Evolutionary conservation across 2,329 filamentous ascomycete species (phyloP).

Genomic region (Aspergillus sergii): DNA sequence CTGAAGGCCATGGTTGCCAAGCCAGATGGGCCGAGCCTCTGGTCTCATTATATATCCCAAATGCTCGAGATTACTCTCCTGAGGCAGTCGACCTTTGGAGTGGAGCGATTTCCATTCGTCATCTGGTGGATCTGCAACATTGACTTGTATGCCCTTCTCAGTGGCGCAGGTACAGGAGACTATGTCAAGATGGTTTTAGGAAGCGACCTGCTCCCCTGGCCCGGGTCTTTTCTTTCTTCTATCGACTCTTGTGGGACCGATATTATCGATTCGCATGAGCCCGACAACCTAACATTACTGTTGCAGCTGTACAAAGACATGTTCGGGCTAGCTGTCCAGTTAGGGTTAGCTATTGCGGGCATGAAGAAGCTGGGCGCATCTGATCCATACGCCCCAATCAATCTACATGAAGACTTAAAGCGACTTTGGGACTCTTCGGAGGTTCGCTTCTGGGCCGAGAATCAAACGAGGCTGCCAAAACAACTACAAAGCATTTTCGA

Average conservation of each 20-base stretch:
- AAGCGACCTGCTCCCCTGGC: conserved; percentile 51
- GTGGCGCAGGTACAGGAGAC: conserved; percentile 54
- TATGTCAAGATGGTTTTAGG: conserved; percentile 53
- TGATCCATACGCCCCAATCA: conserved; percentile 23
- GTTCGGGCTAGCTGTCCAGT: conserved; percentile 46
- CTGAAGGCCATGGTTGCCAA: conserved; percentile 50
- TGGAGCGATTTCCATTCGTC: conserved; percentile 53
- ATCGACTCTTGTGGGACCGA: conserved; percentile 37
- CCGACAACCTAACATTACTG: conserved; percentile 42
- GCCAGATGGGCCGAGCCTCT: conserved; percentile 52
- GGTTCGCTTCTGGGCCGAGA: conserved; percentile 38
- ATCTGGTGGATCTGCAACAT: conserved; percentile 58
- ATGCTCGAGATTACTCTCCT: conserved; percentile 54
- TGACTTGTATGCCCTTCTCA: conserved; percentile 59
- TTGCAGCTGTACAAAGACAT: conserved; percentile 51
- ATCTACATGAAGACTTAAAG: conserved; percentile 37
- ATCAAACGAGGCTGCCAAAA: conserved; percentile 40
- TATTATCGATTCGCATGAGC: conserved; percentile 40
- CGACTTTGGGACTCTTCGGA: conserved; percentile 43
- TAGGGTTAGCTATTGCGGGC: conserved; percentile 47
- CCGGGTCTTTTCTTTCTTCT: conserved; percentile 41
- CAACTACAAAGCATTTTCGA: conserved; percentile 44
- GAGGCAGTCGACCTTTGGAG: conserved; percentile 47
- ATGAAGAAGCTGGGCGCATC: conserved; percentile 41
- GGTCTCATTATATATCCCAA: conserved; percentile 57